These are phyloP conservation scores for Tricladium varicosporioides DNA, from an alignment of 2,329 filamentous ascomycete species.

Conservation along the genomic window DNA sequence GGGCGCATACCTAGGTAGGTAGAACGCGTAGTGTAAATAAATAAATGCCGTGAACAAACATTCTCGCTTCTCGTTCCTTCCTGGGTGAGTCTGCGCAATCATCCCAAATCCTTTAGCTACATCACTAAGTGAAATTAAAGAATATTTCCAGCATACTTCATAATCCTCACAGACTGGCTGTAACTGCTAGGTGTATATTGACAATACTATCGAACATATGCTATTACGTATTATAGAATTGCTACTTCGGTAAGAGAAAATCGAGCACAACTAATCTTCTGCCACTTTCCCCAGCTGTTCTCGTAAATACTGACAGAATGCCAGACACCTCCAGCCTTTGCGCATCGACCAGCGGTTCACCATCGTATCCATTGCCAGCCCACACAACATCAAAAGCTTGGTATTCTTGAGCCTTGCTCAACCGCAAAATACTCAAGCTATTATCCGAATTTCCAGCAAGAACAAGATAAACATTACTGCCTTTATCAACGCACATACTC, in stretches of 20 bases:
- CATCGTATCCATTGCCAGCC: constrained; percentile 25
- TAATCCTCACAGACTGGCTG: no score
- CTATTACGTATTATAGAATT: background rate
- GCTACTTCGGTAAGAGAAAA: constrained; percentile 9
- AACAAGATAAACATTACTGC: constrained; percentile 11
- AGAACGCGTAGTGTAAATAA: no score
- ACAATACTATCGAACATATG: background rate
- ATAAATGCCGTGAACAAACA: no score
- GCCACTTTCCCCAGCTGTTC: constrained; percentile 9
- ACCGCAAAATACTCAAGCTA: constrained; percentile 23
- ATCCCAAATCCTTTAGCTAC: no score
- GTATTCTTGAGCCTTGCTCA: constrained; percentile 4
- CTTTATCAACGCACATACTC: constrained; percentile 21
- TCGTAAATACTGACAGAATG: constrained; percentile 26
- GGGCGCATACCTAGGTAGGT: no score
- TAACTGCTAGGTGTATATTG: no score
- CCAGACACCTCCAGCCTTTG: constrained; percentile 20
- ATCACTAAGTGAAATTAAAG: no score
- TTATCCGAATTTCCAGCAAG: constrained; percentile 26
- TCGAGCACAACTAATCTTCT: constrained; percentile 23
- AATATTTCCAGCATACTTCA: no score
- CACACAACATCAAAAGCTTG: constrained; percentile 17
- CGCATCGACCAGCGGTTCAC: constrained; percentile 26
- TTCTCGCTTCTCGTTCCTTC: no score
- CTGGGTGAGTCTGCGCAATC: no score